Conservation (phyloP, 441 rosid genomes). For the Raphanus hybrid region DNA sequence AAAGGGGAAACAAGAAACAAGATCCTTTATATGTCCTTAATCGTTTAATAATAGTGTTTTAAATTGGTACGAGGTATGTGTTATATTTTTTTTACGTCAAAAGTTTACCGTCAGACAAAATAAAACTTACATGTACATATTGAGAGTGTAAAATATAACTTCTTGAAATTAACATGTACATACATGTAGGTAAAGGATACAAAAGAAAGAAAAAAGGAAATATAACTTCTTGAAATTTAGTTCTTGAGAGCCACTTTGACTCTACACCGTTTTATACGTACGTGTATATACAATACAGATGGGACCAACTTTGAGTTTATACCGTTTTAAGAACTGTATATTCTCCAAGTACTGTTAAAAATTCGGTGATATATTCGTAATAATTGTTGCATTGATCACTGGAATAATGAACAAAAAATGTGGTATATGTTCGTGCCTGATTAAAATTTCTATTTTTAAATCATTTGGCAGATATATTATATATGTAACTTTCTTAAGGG, state of each 20-base stretch:
- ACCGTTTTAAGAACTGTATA: background rate
- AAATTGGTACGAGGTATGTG: slow-evolving; percentile 27
- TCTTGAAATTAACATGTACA: too few species aligned
- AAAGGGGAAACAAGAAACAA: slow-evolving; percentile 31
- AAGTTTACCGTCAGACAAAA: background rate
- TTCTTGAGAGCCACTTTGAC: slow-evolving; percentile 26
- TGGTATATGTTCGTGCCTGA: slow-evolving; percentile 15
- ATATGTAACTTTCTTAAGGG: background rate
- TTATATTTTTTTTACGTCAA: too few species aligned
- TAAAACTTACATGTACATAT: background rate
- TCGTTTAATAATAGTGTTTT: slow-evolving; percentile 17
- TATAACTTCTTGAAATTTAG: background rate
- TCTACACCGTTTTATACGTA: slow-evolving; percentile 18
- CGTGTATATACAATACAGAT: background rate
- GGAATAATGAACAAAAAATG: background rate
- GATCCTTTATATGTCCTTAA: slow-evolving; percentile 34
- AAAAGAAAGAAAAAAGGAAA: too few species aligned
- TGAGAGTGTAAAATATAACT: background rate
- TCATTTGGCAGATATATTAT: background rate
- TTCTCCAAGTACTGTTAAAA: background rate
- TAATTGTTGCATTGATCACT: background rate
- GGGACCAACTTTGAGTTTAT: slow-evolving; percentile 28
- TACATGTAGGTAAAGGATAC: background rate
- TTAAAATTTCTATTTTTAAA: background rate
- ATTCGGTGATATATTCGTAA: background rate